These are phyloP conservation scores for Nakazawaea wyomingensis DNA, from an alignment of 805 yeast genomes.

Conservation along the genomic window DNA sequence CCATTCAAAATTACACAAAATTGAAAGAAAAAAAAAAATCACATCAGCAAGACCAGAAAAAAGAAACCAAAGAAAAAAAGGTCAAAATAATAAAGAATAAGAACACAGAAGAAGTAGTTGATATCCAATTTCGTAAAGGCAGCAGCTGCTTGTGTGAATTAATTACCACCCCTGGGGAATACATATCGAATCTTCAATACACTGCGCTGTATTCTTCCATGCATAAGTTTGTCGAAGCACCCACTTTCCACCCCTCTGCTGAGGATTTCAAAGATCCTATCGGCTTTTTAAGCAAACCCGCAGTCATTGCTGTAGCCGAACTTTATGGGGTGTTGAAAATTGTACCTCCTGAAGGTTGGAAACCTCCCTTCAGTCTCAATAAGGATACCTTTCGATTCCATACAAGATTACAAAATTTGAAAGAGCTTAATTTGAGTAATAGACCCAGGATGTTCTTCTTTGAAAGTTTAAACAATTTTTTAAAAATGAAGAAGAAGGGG, in stretches of 20 bases:
- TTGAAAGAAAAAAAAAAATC: no score
- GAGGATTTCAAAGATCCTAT: slow-evolving; percentile 47
- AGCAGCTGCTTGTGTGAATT: no score
- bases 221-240: slow-evolving; percentile 31
- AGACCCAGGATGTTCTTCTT: slow-evolving; percentile 59
- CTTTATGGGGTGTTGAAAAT: slow-evolving; percentile 48
- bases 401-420: slow-evolving; percentile 62
- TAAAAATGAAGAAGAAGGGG: slow-evolving; percentile 35
- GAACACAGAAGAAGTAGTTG: no score
- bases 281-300: slow-evolving; percentile 37
- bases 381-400: slow-evolving; percentile 52
- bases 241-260: slow-evolving; percentile 38
- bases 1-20: no score
- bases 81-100: no score
- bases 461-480: slow-evolving; percentile 55
- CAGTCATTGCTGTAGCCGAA: slow-evolving; percentile 35
- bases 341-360: slow-evolving; percentile 48
- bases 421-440: slow-evolving; percentile 57
- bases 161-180: no score
- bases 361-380: slow-evolving; percentile 52
- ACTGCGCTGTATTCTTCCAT: no score
- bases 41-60: no score
- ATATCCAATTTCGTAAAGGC: no score
- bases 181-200: no score
- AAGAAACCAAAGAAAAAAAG: no score